Base-by-base conservation (phyloP, 2,329 filamentous ascomycete species). In the Alternaria burnsii region DNA sequence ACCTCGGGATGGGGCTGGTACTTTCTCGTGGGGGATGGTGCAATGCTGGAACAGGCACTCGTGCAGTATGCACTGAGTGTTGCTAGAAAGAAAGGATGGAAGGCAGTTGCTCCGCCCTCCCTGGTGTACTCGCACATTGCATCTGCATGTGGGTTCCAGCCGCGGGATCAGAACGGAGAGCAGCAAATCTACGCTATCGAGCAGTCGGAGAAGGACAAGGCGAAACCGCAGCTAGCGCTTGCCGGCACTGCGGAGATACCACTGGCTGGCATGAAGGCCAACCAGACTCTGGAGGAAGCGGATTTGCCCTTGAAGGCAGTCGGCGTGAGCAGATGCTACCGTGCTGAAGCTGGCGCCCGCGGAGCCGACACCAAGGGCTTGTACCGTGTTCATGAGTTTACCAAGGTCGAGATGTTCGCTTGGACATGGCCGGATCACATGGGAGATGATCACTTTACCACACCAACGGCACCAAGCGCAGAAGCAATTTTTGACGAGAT, bases 1-100 rank as follows among this genome's bases (percentile, higher is more conserved):
- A 89, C 92, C 1, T 92, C 90, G 4, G 95, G 95, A 38, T 99
- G 94, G 94, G 95, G 95, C 1, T 99, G 93, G 92, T 99, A 99
- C 82, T 98, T 93, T 79, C 87, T 99, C 11, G 84, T 92, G n/a
- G 92, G 94, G 74, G 94, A 97, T 73, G 95, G 89, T 9, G 94
- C 94, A 0, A 87, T 95, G 77, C 86, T 99, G n/a, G 95, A 99
- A 80, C 94, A 98, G 76, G 95, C 95, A 0, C 86, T 99, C 3
- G 82, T 98, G 12, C 90, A 94, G 76, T 97, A 96, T 77, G 90
- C 95, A 0, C 84, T 98, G 3, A 84, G 85, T 10, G 87, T 91
- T 1, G 91, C 92, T 9, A 87, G 89, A 57, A 86, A 85, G 50
- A 85, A 87, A 66, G 92, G 92, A 52, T 99, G 93, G 92, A 87